Base-by-base conservation (phyloP, 345 rosid species). In the Populus alba region DNA sequence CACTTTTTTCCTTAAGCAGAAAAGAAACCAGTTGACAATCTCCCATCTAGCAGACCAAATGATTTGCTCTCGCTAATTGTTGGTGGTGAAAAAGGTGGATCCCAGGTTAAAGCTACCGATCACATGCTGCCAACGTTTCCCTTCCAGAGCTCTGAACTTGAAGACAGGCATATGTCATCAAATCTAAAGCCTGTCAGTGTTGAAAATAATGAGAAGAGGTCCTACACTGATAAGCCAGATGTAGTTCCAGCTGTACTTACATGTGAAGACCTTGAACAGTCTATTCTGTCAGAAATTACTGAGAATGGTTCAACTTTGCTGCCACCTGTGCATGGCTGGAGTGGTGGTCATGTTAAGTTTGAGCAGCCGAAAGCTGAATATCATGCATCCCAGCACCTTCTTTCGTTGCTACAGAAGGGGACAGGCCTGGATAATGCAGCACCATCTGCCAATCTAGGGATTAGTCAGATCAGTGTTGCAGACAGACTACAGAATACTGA, bases 201-300 rank as follows among this genome's bases (percentile, higher is more conserved):
- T 81, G 90, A 78, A 80, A 83, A 77, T 55, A 29, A 69, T 10
- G 84, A 81, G 74, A 85, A 82, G 81, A 35, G 80, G 39, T 31
- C 76, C 70, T 81, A 38, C 66, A 68, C 39, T 73, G 76, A 63
- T 38, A 83, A 89, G 67, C 74, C 81, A 80, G 83, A 86, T 74
- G 82, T 79, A 73, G 88, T 76, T 82, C 85, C 90, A 41, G 83
- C 97, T 77, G 91, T 96, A 75, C 95, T 96, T 81, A 96, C 99
- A 70, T 96, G 99, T 76, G 99, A 92, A 88, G 99, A 96, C 85
- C 98, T 96, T 77, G 99, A 96, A 85, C 97, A 90, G 81, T 89
- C 98, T 72, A 91, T 96, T 82, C 79, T 96, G 79, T 92, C 94
- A 35, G 97, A 87, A 90, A 84, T 86, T 53, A 74, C 84, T 71